phyloP scores from a whole-genome alignment of 495 filamentous ascomycete species.

The Aspergillus egyptiacus region DNA sequence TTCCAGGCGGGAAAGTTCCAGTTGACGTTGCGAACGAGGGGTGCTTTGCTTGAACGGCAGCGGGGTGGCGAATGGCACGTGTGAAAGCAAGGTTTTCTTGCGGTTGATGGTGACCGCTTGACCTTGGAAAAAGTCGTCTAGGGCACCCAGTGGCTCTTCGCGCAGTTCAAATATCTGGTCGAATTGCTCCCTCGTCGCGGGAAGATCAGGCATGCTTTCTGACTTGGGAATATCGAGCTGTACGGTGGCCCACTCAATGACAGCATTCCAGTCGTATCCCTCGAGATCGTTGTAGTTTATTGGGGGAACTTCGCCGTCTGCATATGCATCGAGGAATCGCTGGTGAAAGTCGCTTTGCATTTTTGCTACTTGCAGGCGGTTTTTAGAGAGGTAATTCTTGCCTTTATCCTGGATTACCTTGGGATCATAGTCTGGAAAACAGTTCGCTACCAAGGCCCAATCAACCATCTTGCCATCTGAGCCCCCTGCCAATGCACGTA shows the following conservation, averaged over 20 bases:
- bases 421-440: constrained; percentile 58
- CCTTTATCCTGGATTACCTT: constrained; percentile 56
- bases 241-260: constrained; percentile 67
- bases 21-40: not conserved
- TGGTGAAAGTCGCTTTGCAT: constrained; percentile 73
- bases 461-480: constrained; percentile 57
- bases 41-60: constrained; percentile 16
- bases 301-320: constrained; percentile 54
- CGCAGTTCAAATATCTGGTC: constrained; percentile 44
- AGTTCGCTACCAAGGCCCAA: constrained; percentile 62
- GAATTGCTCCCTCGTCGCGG: constrained; percentile 46
- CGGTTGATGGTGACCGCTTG: constrained; percentile 26
- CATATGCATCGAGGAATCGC: constrained; percentile 70
- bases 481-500: constrained; percentile 70
- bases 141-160: constrained; percentile 29
- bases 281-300: constrained; percentile 68
- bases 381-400: constrained; percentile 50
- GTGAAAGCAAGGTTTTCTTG: constrained; percentile 32
- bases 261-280: constrained; percentile 66
- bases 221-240: constrained; percentile 41
- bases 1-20: constrained; percentile 24
- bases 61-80: constrained; percentile 31
- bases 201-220: constrained; percentile 43
- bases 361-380: constrained; percentile 56
- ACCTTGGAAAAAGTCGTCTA: constrained; percentile 42